Base-by-base conservation (phyloP, 2,329 filamentous ascomycete genomes). In the Cordyceps sp. region DNA sequence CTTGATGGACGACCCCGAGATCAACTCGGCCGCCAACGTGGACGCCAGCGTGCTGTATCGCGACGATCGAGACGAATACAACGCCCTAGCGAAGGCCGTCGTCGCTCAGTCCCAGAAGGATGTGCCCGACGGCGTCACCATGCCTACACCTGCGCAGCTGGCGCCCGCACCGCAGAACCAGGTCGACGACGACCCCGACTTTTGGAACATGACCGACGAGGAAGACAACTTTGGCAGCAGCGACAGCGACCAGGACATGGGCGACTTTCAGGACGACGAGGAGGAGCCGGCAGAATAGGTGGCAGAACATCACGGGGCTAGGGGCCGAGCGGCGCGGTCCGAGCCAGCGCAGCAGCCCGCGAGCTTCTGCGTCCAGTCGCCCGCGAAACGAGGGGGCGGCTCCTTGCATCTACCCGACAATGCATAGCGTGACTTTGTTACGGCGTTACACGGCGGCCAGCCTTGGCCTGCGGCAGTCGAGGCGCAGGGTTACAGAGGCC, bases 1-100 rank as follows among this genome's bases (percentile, higher is more conserved):
- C 6, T 72, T 98, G 3, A 73, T 98, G 34, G 90, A 96, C 51
- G 84, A 93, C 45, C 84, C 88, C 12, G 88, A 98, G 55, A 83
- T 92, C 46, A 84, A 76, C 44, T 93, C 85, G 0, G 84, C 90
- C 0, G 90, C 88, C 39, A 96, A 96, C 51, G 86, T 96, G 34
- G 88, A 96, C 44, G 88, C 90, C 2, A 74, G 83, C 35, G 78
- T 94, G 17, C 70, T 85, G 62, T 78, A 92, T 46, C 76, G 88
- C 37, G 83, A 86, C 43, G 57, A 77, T 21, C 73, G 73, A 0
- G 60, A 63, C 2, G 54, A 62, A 21, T 98, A 93, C 62, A 74
- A 83, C 47, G 56, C 61, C 27, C 67, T 66, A 44, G 83, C 88
- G 2, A 64, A 59, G 39, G 68, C 73, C 27, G 71, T 84, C 21